These are phyloP conservation scores for Pelargonium myrrhifolium DNA, from an alignment of 441 rosid species.

Conservation along the genomic window DNA sequence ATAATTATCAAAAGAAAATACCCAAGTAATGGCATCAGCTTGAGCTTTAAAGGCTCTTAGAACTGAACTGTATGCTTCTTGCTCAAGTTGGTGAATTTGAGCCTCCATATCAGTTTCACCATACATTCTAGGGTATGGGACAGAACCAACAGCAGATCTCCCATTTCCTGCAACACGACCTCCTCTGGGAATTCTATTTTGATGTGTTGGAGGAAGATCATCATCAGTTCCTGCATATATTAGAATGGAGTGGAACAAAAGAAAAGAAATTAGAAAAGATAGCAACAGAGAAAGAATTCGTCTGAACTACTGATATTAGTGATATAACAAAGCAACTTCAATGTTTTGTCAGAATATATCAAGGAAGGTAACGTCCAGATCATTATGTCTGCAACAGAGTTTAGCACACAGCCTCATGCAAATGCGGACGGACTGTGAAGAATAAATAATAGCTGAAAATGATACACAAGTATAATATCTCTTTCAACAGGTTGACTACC, in stretches of 20 bases:
- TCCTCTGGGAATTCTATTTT: conserved; percentile 79
- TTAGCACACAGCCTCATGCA: neutral
- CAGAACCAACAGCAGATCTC: conserved; percentile 60
- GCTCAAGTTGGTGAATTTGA: conserved; percentile 87
- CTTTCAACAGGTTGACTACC: neutral
- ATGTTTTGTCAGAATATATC: neutral
- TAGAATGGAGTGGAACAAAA: neutral
- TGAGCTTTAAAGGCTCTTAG: conserved; percentile 98
- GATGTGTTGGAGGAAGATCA: conserved; percentile 93
- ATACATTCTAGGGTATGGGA: conserved; percentile 57
- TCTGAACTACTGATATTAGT: no score
- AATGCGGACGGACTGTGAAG: neutral
- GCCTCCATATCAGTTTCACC: conserved; percentile 72
- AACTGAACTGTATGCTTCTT: conserved; percentile 84
- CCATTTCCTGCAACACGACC: conserved; percentile 69
- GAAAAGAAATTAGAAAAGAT: neutral
- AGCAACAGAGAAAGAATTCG: conserved; percentile 35
- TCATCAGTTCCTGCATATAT: conserved; percentile 77
- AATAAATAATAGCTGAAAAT: neutral
- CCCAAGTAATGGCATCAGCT: conserved; percentile 98
- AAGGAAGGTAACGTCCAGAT: neutral
- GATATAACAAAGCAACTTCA: neutral
- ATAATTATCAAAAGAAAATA: conserved; percentile 25
- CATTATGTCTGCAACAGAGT: neutral
- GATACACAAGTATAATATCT: neutral